Base-by-base conservation (phyloP, 169 alveolate genomes). In the Cryptosporidium sp. region DNA sequence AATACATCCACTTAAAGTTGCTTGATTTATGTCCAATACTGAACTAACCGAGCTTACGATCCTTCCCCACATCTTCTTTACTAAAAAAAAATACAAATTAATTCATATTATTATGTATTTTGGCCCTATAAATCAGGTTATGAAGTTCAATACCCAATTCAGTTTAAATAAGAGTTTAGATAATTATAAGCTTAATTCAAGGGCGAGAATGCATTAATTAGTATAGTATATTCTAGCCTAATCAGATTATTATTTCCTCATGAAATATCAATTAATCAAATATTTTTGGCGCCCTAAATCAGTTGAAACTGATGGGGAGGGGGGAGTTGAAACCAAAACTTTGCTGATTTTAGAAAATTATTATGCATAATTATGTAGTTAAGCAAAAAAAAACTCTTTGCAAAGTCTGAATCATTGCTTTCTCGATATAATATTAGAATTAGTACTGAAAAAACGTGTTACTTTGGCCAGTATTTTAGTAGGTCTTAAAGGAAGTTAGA, bases 1-100 rank as follows among this genome's bases (percentile, higher is more conserved):
- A n/a, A 95, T 94, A 75, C 97, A 96, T 0, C 99, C 99, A 50
- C 97, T 94, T 29, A 97, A 93, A 61, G 99, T 97, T 18, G 99
- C 98, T 71, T 95, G 97, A 87, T 97, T 97, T 69, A 96, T 92
- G 70, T 96, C 98, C 86, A 96, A 94, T 58, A 96, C 98, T 43
- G 91, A 94, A 35, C 96, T 93, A 61, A 96, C 97, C 85, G 97
- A 93, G 92, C 95, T 95, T 69, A 95, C 97, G 41, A 96, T 91
- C 93, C 95, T 96, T 93, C 97, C 98, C 98, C 98, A 96, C 98
- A 95, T 95, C 23, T 26, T 41, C 23, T 41, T 10, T 3, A 14
- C 61, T 4, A 14, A 41, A 18, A 26, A 16, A 14, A 41, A 31
- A 26, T 26, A 31, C 41, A 37, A 16, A 29, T 35, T 55, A 73